phyloP scores from a whole-genome alignment of 352 stramenopile species.

The Phytopythium helicoides region DNA sequence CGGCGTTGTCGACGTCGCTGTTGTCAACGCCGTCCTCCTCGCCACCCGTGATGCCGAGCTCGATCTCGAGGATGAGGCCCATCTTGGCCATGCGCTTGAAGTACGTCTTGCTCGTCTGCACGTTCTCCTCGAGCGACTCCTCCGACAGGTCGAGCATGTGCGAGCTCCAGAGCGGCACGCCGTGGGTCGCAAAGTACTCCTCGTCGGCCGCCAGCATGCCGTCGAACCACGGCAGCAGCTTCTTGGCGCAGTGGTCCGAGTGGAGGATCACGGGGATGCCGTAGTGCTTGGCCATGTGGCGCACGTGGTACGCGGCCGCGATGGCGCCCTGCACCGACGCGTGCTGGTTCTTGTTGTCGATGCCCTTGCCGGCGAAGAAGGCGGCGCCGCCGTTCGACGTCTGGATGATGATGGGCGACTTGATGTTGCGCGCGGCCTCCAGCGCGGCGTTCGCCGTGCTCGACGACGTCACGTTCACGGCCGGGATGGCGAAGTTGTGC shows the following conservation, averaged over 20 bases:
- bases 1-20: slow-evolving; percentile 91
- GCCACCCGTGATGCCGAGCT: slow-evolving; percentile 97
- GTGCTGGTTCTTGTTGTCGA: slow-evolving; percentile 94
- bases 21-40: slow-evolving; percentile 99
- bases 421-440: slow-evolving; percentile 95
- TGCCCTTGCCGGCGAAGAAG: slow-evolving; percentile 97
- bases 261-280: slow-evolving; percentile 97
- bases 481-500: slow-evolving; percentile 96
- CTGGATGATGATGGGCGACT: slow-evolving; percentile 97
- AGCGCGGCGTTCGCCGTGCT: slow-evolving; percentile 96
- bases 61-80: slow-evolving; percentile 96
- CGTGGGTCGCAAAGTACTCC: slow-evolving; percentile 94
- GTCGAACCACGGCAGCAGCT: slow-evolving; percentile 98
- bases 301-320: slow-evolving; percentile 94
- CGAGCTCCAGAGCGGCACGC: slow-evolving; percentile 95
- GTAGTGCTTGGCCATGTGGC: slow-evolving; percentile 96
- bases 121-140: slow-evolving; percentile 98
- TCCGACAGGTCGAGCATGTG: slow-evolving; percentile 99
- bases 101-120: slow-evolving; percentile 97
- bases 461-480: no score
- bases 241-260: slow-evolving; percentile 99
- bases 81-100: slow-evolving; percentile 97
- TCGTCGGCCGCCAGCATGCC: slow-evolving; percentile 95
- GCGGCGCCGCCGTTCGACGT: slow-evolving; percentile 97
- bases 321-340: slow-evolving; percentile 74